phyloP scores from a whole-genome alignment of 371 early-diverging fungal species.

The Capniomyces stellatus region DNA sequence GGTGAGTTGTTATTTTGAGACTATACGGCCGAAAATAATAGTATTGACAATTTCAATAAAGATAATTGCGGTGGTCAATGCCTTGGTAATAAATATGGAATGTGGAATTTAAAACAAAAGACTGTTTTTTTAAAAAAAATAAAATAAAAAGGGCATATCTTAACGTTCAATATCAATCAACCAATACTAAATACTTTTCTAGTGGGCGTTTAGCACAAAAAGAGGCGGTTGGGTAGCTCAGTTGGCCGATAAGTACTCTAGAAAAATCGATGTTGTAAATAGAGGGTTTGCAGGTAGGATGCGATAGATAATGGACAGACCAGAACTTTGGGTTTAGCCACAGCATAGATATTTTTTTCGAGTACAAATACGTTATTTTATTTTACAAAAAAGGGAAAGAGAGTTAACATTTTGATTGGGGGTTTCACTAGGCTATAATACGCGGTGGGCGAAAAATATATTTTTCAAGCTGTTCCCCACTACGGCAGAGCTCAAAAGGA shows the following conservation, averaged over 20 bases:
- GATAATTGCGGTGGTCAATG: background rate
- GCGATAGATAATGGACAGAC: too few relatives aligned
- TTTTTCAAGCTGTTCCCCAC: conserved; percentile 35
- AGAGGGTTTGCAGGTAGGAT: conserved; percentile 51
- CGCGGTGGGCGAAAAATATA: conserved; percentile 42
- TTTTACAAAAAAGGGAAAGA: background rate
- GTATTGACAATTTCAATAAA: too few relatives aligned
- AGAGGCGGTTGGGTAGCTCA: conserved; percentile 47
- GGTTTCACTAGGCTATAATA: conserved; percentile 39
- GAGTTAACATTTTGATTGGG: background rate
- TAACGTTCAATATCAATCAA: too few relatives aligned
- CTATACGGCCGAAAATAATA: too few relatives aligned
- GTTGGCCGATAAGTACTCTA: conserved; percentile 40
- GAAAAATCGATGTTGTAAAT: conserved; percentile 56
- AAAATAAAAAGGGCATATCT: too few relatives aligned
- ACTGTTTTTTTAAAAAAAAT: too few relatives aligned
- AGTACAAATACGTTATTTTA: too few relatives aligned
- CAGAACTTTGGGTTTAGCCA: too few relatives aligned
- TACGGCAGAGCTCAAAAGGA: too few relatives aligned
- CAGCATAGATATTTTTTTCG: too few relatives aligned
- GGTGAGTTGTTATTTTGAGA: background rate
- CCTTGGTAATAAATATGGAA: background rate
- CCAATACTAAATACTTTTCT: too few relatives aligned
- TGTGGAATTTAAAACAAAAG: too few relatives aligned
- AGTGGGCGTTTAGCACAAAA: conserved; percentile 33